Base-by-base conservation (phyloP, 352 stramenopile species). In the Pythium aquatile region DNA sequence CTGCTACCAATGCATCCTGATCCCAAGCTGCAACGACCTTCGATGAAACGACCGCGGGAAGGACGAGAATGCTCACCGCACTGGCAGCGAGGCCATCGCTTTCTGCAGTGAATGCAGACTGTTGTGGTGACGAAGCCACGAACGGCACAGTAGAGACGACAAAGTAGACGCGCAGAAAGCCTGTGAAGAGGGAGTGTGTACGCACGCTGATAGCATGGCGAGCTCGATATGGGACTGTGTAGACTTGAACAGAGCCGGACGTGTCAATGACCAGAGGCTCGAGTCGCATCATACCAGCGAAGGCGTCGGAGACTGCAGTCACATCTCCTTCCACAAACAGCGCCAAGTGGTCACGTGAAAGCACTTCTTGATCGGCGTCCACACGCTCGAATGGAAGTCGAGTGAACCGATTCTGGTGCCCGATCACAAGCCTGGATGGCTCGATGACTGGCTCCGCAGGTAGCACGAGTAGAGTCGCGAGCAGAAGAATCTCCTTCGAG, bases 131-230 rank as follows among this genome's bases (percentile, higher is more conserved):
- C 11, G 44, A 60, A 48, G 72, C 61, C 32, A 69, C 69, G 24
- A 82, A 69, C 29, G 74, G 42, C 33, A 81, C 71, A 1, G 76
- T 79, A 7, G 76, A 78, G 6, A 79, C 40, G 14, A 84, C 72
- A 26, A 76, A 69, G 55, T 78, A 78, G 14, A 81, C n/a, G 11
- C 71, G 75, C 49, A 84, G 53, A 33, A 70, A 79, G 2, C 76
- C 76, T 1, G 74, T 72, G 64, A 65, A 79, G 29, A 69, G 70
- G n/a, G 75, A 33, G 39, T 60, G 64, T 4, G 72, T 66, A 0
- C 76, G 73, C 37, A 84, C 61, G 35, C 46, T 76, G 29, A 84
- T 32, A 0, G 66, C 59, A 20, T 81, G 61, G 10, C 72, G 64
- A 32, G 68, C 37, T n/a, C 53, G 47, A 26, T 79, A 81, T 17